Evolutionary conservation across 192 early-diverging fungal genomes (phyloP), one percentile per base, ranked within the genome.

Genomic region (Coemansia sp.): DNA sequence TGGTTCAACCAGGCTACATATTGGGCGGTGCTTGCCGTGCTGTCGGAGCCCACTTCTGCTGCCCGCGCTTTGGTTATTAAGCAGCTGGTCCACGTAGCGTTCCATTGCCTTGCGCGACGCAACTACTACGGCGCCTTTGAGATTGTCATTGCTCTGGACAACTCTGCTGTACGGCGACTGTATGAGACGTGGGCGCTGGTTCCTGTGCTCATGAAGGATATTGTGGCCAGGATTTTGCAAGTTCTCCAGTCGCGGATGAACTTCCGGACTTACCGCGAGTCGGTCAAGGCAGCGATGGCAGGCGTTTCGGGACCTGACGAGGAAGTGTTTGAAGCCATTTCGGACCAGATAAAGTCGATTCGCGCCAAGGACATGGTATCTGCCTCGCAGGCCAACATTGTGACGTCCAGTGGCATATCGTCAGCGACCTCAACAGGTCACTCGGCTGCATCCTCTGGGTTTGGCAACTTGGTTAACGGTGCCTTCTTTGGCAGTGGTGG

Each of bases 1-100:
- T 86, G 85, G 85, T 86, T 86, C 48, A 86, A 86, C 64, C 78
- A 78, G 59, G 78, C 78, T n/a, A 77, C 85, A 3, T 84, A 84
- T 55, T 86, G 85, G 85, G 82, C 79, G 0, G 81, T 80, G 45
- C 70, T 80, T 19, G 42, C 75, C 1, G 76, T 86, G 12, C 61
- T 86, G 23, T 80, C 85, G 0, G 73, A 84, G 44, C 75, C 76
- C 15, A 76, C 75, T 5, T 68, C 70, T 1, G 67, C 78, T 7
- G 81, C 78, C 12, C 75, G 85, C 9, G 77, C 79, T 12, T 61
- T 76, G n/a, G 64, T 81, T 6, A 66, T 86, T 57, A 80, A 83
- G 66, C 78, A 73, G 66, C 70, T 86, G 19, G 75, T 84, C 37
- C 80, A 81, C 38, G 69, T 86, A 14, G 80, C 85, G 37, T 77